Conservation (phyloP, 2,329 filamentous ascomycete genomes). For the Talaromyces amestolkiae region DNA sequence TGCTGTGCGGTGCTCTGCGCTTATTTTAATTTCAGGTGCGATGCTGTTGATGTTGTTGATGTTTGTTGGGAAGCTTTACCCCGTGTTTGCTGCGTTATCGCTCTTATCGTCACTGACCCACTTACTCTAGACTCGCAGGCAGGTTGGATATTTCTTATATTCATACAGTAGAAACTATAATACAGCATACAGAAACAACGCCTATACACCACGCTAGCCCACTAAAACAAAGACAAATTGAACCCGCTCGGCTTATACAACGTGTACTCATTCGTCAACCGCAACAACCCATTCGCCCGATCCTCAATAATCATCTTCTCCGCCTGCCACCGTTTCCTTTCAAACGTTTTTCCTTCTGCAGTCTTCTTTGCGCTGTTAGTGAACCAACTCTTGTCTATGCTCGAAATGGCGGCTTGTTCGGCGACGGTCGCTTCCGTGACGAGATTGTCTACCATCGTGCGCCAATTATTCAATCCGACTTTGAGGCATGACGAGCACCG, state of each 20-base stretch:
- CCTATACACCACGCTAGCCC: slow-evolving; percentile 4
- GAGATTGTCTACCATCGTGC: slow-evolving; percentile 70
- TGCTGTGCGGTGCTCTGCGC: neutral
- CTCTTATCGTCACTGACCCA: neutral
- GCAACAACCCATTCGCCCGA: slow-evolving; percentile 31
- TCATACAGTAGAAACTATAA: neutral
- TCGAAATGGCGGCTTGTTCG: slow-evolving; percentile 35
- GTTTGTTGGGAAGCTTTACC: neutral
- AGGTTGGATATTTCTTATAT: neutral
- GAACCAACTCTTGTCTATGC: slow-evolving; percentile 29
- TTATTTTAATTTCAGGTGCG: neutral
- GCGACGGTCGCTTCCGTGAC: slow-evolving; percentile 43
- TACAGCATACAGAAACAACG: neutral
- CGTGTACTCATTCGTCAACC: slow-evolving; percentile 33
- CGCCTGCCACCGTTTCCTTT: slow-evolving; percentile 41
- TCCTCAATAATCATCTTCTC: slow-evolving; percentile 40
- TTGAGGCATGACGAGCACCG: slow-evolving; percentile 75
- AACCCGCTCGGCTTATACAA: slow-evolving; percentile 15
- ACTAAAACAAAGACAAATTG: slow-evolving; percentile 8
- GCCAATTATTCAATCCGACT: slow-evolving; percentile 78
- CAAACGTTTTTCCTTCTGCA: slow-evolving; percentile 29
- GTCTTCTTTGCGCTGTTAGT: slow-evolving; percentile 25
- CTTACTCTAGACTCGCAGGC: neutral
- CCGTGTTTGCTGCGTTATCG: neutral
- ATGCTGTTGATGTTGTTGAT: neutral